A percentile compares a stretch with the other conserved stretches of the same genome.
phyloP scores from a whole-genome alignment of 73 alveolate genomes.

The Tetrahymena borealis region DNA sequence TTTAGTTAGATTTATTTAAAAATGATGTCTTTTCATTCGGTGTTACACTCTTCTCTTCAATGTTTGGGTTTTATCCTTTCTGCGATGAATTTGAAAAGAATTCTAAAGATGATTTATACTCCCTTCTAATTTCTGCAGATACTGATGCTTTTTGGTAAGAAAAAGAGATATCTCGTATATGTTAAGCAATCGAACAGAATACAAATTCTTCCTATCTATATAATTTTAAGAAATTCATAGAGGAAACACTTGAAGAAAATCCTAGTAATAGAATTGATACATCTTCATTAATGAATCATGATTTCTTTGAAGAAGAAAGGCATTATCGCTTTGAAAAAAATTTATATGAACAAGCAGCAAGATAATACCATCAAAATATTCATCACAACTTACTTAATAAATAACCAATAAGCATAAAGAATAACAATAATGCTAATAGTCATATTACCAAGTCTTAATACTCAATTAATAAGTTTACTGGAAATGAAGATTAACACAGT shows the following conservation, averaged over 20 bases:
- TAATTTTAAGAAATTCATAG: neutral
- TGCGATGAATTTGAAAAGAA: neutral
- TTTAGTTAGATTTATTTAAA: neutral
- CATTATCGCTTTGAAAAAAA: neutral
- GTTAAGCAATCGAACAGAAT: neutral
- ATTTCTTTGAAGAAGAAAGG: neutral
- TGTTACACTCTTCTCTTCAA: neutral
- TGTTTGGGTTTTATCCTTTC: neutral
- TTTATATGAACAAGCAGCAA: neutral
- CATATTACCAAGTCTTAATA: neutral
- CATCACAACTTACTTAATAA: neutral
- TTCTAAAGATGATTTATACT: neutral
- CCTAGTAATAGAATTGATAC: neutral
- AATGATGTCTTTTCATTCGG: neutral
- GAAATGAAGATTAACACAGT: neutral
- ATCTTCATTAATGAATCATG: neutral
- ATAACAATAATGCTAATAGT: neutral
- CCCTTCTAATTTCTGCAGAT: neutral
- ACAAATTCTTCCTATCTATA: neutral
- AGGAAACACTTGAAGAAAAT: neutral
- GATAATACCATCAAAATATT: neutral
- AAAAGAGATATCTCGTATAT: neutral
- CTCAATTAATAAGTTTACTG: neutral
- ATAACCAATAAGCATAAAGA: neutral
- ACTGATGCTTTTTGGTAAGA: neutral